These are phyloP conservation scores for Nicotiana benthamiana DNA, from an alignment of 257 asterid species.

Conservation along the genomic window DNA sequence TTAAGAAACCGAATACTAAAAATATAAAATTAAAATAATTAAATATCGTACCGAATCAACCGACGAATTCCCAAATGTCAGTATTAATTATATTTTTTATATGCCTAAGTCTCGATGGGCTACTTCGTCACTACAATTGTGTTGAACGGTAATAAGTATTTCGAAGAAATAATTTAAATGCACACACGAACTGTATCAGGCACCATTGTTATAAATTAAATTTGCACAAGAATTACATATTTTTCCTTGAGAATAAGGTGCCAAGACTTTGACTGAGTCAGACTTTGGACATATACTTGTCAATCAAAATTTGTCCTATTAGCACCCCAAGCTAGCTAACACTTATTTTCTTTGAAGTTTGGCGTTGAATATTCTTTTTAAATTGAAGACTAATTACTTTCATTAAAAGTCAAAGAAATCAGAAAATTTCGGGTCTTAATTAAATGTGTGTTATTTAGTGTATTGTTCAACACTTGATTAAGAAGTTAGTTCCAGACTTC, in stretches of 20 bases:
- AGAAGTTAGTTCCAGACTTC: neutral
- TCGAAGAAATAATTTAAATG: neutral
- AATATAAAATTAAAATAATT: no score
- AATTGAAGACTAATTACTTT: neutral
- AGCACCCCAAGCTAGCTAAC: neutral
- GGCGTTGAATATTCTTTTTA: neutral
- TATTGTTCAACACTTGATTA: neutral
- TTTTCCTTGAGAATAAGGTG: neutral
- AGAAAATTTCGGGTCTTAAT: neutral
- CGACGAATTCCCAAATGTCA: no score
- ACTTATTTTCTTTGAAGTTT: neutral
- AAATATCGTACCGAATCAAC: no score
- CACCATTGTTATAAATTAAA: neutral
- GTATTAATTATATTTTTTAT: neutral
- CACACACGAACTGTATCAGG: no score
- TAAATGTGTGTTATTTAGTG: neutral
- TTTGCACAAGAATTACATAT: neutral
- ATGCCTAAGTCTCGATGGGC: neutral
- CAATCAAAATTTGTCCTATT: neutral
- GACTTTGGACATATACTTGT: neutral
- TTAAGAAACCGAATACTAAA: no score
- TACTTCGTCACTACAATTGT: neutral
- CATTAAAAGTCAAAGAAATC: neutral
- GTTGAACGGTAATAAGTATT: neutral
- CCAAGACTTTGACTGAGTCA: neutral